Percentiles rank a stretch among this genome's conserved stretches.
Conservation (phyloP, 345 rosid genomes). For the Populus nigra region DNA sequence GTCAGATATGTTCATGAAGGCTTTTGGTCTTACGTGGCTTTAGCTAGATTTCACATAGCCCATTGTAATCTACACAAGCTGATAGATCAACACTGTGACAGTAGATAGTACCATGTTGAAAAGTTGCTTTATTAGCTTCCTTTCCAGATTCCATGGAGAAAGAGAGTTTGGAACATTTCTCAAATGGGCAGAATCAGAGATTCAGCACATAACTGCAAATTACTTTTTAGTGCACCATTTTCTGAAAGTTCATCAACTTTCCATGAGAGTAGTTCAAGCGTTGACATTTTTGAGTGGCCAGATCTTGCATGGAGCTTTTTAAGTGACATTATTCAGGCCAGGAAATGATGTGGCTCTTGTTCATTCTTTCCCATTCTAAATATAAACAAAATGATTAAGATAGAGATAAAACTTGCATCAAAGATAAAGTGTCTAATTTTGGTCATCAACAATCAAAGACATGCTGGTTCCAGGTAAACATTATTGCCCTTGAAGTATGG, state of each 20-base stretch:
- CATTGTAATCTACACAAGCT: background rate
- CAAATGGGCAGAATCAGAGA: background rate
- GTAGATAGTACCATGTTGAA: background rate
- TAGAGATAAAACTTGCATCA: background rate
- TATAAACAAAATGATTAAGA: background rate
- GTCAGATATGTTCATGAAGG: no score
- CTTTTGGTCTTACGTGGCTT: no score
- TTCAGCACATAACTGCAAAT: background rate
- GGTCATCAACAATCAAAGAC: background rate
- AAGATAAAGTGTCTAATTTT: background rate
- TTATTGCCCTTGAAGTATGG: background rate
- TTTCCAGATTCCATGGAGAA: background rate
- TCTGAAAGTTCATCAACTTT: background rate
- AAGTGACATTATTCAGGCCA: background rate
- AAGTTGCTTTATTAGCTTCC: background rate
- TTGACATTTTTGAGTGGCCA: background rate
- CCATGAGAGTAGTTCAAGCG: background rate
- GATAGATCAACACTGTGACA: background rate
- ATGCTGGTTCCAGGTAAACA: no score
- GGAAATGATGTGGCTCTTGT: slow-evolving; percentile 1
- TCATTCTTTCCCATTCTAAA: background rate
- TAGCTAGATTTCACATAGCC: background rate
- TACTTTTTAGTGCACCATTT: background rate
- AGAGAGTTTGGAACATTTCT: background rate
- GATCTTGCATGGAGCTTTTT: background rate